Conservation (phyloP, 2,329 filamentous ascomycete genomes). For the Penicillium psychrosexuale region DNA sequence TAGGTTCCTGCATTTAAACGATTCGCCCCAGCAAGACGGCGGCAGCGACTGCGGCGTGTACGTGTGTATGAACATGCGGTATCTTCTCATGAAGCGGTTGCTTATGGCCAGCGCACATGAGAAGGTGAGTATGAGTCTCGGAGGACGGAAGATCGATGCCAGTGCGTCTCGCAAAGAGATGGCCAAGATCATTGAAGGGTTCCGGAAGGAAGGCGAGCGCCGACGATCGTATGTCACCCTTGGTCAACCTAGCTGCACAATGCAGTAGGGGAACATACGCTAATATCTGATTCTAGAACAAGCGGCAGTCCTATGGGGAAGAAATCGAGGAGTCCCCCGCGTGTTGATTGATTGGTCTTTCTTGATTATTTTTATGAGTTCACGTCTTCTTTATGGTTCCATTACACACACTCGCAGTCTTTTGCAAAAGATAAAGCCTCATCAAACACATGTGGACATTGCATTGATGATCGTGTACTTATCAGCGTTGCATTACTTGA, state of each 20-base stretch:
- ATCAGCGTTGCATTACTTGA: constrained; percentile 7
- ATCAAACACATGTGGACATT: neutral
- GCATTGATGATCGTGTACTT: neutral
- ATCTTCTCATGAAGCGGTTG: constrained; percentile 81
- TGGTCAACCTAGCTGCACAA: neutral
- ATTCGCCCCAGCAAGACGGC: constrained; percentile 89
- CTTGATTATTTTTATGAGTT: constrained; percentile 7
- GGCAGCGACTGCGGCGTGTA: constrained; percentile 92
- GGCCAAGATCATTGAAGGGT: constrained; percentile 78
- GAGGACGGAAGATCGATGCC: constrained; percentile 78
- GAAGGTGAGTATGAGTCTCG: constrained; percentile 94
- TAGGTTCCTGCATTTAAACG: constrained; percentile 72
- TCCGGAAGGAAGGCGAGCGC: constrained; percentile 82
- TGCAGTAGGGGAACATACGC: neutral
- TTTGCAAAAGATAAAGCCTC: neutral
- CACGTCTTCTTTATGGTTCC: constrained; percentile 12
- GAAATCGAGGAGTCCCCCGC: constrained; percentile 24
- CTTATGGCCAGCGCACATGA: constrained; percentile 74
- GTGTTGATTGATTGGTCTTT: constrained; percentile 18
- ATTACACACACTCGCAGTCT: constrained; percentile 11
- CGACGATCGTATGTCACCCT: constrained; percentile 66
- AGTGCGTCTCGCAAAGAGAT: constrained; percentile 82
- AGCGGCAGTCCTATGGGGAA: constrained; percentile 25
- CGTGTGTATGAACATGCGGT: constrained; percentile 91
- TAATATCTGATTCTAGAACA: constrained; percentile 10